A percentile compares a stretch with the other conserved stretches of the same genome.
These are phyloP conservation scores for Nannizzia gypsea DNA, from an alignment of 2,329 filamentous ascomycete genomes.

Conservation along the genomic window DNA sequence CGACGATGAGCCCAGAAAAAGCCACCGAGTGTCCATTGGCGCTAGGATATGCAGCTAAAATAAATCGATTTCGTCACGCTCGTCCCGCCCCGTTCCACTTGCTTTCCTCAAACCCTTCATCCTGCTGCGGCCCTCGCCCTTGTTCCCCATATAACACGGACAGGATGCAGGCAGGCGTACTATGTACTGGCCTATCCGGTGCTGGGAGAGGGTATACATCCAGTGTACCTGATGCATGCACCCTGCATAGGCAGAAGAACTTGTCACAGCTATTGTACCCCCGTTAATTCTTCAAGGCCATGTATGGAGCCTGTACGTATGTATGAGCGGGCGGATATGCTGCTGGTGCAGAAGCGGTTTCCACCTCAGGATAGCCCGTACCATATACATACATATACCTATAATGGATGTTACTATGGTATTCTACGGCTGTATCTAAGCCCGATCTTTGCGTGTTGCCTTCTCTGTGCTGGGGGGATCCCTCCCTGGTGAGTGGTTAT, in stretches of 20 bases:
- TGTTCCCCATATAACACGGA: constrained; percentile 2
- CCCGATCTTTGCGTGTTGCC: not conserved
- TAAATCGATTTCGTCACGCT: not conserved
- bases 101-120: not conserved
- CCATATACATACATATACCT: not conserved
- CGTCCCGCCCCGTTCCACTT: not conserved
- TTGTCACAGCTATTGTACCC: not conserved
- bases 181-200: not conserved
- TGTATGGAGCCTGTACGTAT: too few relatives aligned
- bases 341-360: not conserved
- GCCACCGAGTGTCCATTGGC: not conserved
- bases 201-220: not conserved
- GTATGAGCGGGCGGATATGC: too few relatives aligned
- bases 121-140: not conserved
- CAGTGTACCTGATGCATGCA: not conserved
- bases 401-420: not conserved
- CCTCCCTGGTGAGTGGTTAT: not conserved
- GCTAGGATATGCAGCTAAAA: constrained; percentile 1
- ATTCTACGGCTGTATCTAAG: not conserved
- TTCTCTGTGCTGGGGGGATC: not conserved
- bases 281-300: not conserved
- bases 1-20: not conserved
- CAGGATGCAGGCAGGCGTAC: not conserved
- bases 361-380: not conserved
- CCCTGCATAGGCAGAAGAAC: not conserved